phyloP scores from a whole-genome alignment of 768 basidiomycete genomes.

The Obba rivulosa region DNA sequence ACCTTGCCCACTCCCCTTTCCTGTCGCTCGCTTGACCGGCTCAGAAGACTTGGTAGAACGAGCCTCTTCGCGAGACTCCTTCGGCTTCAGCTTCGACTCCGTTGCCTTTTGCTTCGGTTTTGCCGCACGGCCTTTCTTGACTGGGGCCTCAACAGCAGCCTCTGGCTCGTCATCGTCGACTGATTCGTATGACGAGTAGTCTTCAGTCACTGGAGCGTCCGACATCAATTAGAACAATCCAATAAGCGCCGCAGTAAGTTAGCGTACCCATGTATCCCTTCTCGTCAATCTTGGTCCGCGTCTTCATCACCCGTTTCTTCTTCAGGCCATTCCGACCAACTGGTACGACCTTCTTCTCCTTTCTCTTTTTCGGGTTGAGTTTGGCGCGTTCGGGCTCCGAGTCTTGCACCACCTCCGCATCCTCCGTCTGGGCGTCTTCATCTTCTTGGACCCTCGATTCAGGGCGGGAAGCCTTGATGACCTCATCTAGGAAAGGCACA shows the following conservation, averaged over 20 bases:
- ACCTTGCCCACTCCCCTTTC: no score
- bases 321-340: slow-evolving; percentile 74
- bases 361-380: slow-evolving; percentile 31
- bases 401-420: slow-evolving; percentile 23
- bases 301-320: slow-evolving; percentile 64
- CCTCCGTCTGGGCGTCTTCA: slow-evolving; percentile 22
- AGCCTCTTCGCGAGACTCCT: slow-evolving; percentile 5
- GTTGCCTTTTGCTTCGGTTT: slow-evolving; percentile 25
- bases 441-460: slow-evolving; percentile 21
- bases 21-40: no score
- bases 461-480: slow-evolving; percentile 12
- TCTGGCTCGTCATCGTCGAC: slow-evolving; percentile 53
- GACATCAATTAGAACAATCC: neutral
- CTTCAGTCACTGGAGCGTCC: slow-evolving; percentile 53
- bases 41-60: slow-evolving; percentile 8
- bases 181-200: slow-evolving; percentile 79
- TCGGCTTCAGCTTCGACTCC: slow-evolving; percentile 7
- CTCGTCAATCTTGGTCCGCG: slow-evolving; percentile 46
- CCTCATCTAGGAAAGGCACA: slow-evolving; percentile 7
- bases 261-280: slow-evolving; percentile 72
- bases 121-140: slow-evolving; percentile 10
- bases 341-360: slow-evolving; percentile 58
- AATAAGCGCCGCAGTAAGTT: neutral
- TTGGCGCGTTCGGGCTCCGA: slow-evolving; percentile 18
- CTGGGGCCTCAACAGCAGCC: slow-evolving; percentile 7